Base-by-base conservation (phyloP, 371 early-diverging fungal genomes). In the Circinella umbellata region DNA sequence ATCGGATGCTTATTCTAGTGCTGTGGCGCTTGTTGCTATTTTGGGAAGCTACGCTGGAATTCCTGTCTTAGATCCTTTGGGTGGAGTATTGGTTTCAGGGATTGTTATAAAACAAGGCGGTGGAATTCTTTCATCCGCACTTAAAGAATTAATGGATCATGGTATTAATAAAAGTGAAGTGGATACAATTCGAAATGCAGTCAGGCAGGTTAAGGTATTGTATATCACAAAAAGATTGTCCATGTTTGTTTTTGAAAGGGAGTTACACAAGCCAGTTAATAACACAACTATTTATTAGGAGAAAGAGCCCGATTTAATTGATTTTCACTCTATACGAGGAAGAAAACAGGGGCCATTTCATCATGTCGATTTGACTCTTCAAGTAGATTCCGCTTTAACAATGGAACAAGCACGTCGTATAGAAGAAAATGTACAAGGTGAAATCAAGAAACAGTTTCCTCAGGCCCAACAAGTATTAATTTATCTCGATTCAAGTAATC, bases 1-100 rank as follows among this genome's bases (percentile, higher is more conserved):
- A 53, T 86, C 87, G 69, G 91, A 91, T 69, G 89, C 91, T 4
- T 79, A 83, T 78, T 86, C 91, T 17, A 89, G 89, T 61, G 59
- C 86, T n/a, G 86, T 91, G 20, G 87, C 91, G 0, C 74, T 89
- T 0, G 86, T 78, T 34, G 89, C 91, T 6, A 89, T 91, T 60
- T 83, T 77, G 18, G 91, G 91, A 4, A 82, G 86, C 15, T 81
- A 85, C 69, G 73, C 86, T 57, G 91, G 91, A 10, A 71, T 90
- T n/a, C 89, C 90, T 18, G 73, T 90, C 20, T 77, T 91, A 13
- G 91, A 91, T 67, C 91, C 91, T 13, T 46, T 91, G 18, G 91
- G 91, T 35, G 91, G 91, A 5, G 69, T 91, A 15, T 72, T 83
- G 3, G 91, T 92, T 9, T 80, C 89, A 14, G 86, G 80, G 17